phyloP scores from a whole-genome alignment of 768 basidiomycete species.

The Chalciporus piperatus region DNA sequence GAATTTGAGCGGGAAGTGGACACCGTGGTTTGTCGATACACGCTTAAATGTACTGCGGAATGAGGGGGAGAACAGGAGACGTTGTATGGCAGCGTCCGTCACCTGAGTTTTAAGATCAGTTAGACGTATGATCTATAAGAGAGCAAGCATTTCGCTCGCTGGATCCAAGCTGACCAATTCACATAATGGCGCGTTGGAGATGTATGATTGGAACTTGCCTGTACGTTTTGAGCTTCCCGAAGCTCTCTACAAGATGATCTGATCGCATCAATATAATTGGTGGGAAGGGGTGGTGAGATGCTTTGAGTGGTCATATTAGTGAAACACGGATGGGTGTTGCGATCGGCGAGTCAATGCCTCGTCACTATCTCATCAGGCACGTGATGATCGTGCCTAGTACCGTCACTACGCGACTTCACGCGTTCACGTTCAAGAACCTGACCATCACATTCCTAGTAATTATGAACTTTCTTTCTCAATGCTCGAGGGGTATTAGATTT shows the following conservation, averaged over 20 bases:
- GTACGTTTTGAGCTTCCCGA: conserved; percentile 46
- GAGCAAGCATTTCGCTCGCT: neutral
- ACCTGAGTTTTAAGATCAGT: conserved; percentile 43
- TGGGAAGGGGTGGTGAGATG: conserved; percentile 44
- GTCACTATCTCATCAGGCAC: neutral
- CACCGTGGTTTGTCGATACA: conserved; percentile 63
- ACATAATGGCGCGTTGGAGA: conserved; percentile 1
- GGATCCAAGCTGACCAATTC: no score
- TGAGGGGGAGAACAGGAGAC: conserved; percentile 60
- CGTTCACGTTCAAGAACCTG: neutral
- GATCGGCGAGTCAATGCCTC: no score
- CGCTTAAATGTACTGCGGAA: conserved; percentile 62
- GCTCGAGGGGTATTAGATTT: conserved; percentile 10
- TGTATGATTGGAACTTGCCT: conserved; percentile 39
- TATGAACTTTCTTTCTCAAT: conserved; percentile 17
- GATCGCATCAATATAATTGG: conserved; percentile 47
- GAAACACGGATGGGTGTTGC: no score
- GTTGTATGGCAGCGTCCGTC: conserved; percentile 50
- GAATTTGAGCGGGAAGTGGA: conserved; percentile 78
- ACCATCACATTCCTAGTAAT: neutral
- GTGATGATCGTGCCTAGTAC: conserved; percentile 31
- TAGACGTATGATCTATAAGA: conserved; percentile 1
- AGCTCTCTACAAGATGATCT: conserved; percentile 50
- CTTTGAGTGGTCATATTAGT: conserved; percentile 11
- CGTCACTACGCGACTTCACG: neutral